Conservation (phyloP, 805 yeast genomes). For the Spathaspora boniae region DNA sequence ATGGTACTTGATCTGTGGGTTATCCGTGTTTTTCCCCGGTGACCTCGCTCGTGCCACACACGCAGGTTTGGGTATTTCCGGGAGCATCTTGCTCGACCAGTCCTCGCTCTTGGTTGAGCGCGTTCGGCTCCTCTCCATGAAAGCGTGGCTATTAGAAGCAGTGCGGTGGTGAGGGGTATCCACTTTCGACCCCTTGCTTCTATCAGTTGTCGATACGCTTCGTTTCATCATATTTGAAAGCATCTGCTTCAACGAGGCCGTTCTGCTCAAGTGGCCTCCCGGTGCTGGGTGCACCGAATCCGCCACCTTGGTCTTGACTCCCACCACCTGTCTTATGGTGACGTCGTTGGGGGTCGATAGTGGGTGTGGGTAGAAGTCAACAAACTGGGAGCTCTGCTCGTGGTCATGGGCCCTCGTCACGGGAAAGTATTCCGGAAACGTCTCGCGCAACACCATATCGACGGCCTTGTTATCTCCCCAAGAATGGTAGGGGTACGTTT, state of each 20-base stretch:
- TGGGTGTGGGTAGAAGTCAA: slow-evolving; percentile 8
- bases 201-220: slow-evolving; percentile 6
- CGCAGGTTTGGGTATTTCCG: too few relatives aligned
- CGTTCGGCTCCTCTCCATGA: too few relatives aligned
- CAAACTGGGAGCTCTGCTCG: slow-evolving; percentile 2
- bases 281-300: not conserved
- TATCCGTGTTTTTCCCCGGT: not conserved
- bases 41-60: not conserved
- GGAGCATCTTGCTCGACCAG: too few relatives aligned
- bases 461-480: slow-evolving; percentile 15
- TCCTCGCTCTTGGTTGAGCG: too few relatives aligned
- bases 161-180: too few relatives aligned
- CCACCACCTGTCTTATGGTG: slow-evolving; percentile 6
- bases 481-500: slow-evolving; percentile 4
- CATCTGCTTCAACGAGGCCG: slow-evolving; percentile 2
- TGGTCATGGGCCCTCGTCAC: not conserved
- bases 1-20: slow-evolving; percentile 3
- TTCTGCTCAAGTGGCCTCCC: not conserved
- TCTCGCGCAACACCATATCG: slow-evolving; percentile 8
- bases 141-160: too few relatives aligned
- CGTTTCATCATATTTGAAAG: slow-evolving; percentile 6
- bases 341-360: slow-evolving; percentile 11
- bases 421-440: slow-evolving; percentile 6
- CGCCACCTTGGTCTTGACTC: not conserved
- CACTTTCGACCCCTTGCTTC: too few relatives aligned